Evolutionary conservation across 345 rosid genomes (phyloP).

Genomic region (Eucalyptus marginata): DNA sequence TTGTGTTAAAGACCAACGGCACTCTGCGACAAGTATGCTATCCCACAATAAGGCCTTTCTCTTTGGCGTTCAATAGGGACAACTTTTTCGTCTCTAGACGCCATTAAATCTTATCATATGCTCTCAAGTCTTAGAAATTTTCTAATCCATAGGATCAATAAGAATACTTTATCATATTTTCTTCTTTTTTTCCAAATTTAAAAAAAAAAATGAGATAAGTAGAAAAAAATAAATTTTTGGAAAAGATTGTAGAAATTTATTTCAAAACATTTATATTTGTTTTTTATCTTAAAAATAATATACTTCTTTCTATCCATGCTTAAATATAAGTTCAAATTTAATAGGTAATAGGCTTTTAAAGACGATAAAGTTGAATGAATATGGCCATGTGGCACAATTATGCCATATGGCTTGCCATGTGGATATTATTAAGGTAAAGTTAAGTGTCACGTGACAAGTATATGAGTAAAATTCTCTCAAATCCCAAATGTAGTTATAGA

Average conservation of each 20-base stretch:
- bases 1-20: too few species aligned
- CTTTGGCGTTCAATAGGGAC: too few species aligned
- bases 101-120: too few species aligned
- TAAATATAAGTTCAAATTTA: background rate
- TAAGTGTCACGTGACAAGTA: background rate
- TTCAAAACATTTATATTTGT: too few species aligned
- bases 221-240: background rate
- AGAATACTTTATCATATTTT: too few species aligned
- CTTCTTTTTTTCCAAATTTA: background rate
- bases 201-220: accelerated
- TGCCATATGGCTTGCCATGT: background rate
- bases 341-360: background rate
- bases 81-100: too few species aligned
- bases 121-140: too few species aligned
- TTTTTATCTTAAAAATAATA: too few species aligned
- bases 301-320: background rate
- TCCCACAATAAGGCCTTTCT: too few species aligned
- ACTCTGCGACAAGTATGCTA: too few species aligned
- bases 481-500: background rate
- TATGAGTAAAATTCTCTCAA: background rate
- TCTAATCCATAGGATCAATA: too few species aligned
- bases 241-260: too few species aligned
- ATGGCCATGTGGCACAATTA: background rate
- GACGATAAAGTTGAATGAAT: background rate
- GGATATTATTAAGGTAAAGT: background rate